Conservation (phyloP, 768 basidiomycete genomes). For the Rubroboletus satanas region DNA sequence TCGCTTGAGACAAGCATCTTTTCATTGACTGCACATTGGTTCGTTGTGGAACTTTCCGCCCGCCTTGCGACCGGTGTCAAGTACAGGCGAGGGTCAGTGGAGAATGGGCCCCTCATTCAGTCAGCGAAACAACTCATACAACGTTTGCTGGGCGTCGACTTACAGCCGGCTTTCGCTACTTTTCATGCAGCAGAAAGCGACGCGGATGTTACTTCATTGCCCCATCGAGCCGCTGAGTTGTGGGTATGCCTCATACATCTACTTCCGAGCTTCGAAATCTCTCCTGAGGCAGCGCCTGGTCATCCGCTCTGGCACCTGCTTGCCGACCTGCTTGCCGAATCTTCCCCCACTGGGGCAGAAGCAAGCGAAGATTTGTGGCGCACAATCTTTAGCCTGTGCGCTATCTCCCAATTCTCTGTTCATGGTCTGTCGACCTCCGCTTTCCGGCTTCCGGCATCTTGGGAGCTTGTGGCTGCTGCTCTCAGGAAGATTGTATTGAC, state of each 20-base stretch:
- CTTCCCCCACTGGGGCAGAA: slow-evolving; percentile 35
- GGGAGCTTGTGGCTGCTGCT: slow-evolving; percentile 60
- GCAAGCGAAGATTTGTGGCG: slow-evolving; percentile 72
- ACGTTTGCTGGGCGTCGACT: slow-evolving; percentile 51
- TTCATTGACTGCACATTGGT: slow-evolving; percentile 55
- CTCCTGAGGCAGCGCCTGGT: slow-evolving; percentile 15
- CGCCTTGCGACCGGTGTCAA: slow-evolving; percentile 34
- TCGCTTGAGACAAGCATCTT: slow-evolving; percentile 34
- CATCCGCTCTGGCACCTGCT: slow-evolving; percentile 49
- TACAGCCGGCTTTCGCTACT: slow-evolving; percentile 33
- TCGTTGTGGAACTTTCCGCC: slow-evolving; percentile 53
- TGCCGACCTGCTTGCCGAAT: slow-evolving; percentile 30
- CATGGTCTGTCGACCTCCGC: slow-evolving; percentile 42
- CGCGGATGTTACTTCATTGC: slow-evolving; percentile 34
- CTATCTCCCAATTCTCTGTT: slow-evolving; percentile 74
- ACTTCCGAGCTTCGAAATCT: slow-evolving; percentile 26
- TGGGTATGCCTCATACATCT: slow-evolving; percentile 76
- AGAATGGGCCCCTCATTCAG: slow-evolving; percentile 20
- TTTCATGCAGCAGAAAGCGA: slow-evolving; percentile 19
- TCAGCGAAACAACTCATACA: slow-evolving; percentile 42
- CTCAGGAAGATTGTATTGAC: slow-evolving; percentile 57
- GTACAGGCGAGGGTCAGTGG: slow-evolving; percentile 25
- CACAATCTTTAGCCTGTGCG: slow-evolving; percentile 61
- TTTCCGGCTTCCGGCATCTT: slow-evolving; percentile 49
- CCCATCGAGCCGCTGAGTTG: slow-evolving; percentile 51